Evolutionary conservation across 2,329 filamentous ascomycete species (phyloP).

Genomic region (Phoma sp.): DNA sequence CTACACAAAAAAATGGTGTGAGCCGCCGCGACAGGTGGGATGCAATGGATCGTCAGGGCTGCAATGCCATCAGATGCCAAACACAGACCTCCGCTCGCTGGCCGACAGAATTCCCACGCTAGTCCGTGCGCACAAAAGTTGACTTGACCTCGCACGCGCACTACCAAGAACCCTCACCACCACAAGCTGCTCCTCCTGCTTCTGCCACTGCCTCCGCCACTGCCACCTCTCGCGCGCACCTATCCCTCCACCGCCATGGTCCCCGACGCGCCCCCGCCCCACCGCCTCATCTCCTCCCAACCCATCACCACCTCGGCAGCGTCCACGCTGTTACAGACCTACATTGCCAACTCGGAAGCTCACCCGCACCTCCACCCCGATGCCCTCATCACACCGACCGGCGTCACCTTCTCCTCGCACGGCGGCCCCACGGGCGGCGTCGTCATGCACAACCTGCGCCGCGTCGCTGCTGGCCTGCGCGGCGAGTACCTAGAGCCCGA

Average conservation of each 20-base stretch:
- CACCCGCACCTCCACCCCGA: conserved; percentile 58
- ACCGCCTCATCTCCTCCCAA: conserved; percentile 38
- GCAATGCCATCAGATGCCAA: background rate
- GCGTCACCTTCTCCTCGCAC: conserved; percentile 51
- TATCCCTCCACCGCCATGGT: conserved; percentile 31
- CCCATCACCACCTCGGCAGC: conserved; percentile 45
- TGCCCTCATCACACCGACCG: conserved; percentile 51
- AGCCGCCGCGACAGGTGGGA: background rate
- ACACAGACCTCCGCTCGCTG: conserved; percentile 21
- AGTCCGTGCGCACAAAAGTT: conserved; percentile 31
- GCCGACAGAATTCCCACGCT: conserved; percentile 18
- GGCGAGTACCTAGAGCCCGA: conserved; percentile 59
- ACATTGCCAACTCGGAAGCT: conserved; percentile 49
- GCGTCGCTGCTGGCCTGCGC: conserved; percentile 59
- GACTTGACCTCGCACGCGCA: background rate
- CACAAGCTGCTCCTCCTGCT: too few species aligned
- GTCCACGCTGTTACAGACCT: conserved; percentile 47
- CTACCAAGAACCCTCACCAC: background rate
- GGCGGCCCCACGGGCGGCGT: conserved; percentile 55
- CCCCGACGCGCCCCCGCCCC: conserved; percentile 46
- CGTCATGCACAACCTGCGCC: conserved; percentile 60
- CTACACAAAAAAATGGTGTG: too few species aligned
- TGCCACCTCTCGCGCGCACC: background rate
- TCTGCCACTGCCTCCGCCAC: too few species aligned
- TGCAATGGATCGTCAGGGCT: background rate